These are phyloP conservation scores for Claviceps sp. DNA, from an alignment of 2,329 filamentous ascomycete genomes.

Conservation along the genomic window DNA sequence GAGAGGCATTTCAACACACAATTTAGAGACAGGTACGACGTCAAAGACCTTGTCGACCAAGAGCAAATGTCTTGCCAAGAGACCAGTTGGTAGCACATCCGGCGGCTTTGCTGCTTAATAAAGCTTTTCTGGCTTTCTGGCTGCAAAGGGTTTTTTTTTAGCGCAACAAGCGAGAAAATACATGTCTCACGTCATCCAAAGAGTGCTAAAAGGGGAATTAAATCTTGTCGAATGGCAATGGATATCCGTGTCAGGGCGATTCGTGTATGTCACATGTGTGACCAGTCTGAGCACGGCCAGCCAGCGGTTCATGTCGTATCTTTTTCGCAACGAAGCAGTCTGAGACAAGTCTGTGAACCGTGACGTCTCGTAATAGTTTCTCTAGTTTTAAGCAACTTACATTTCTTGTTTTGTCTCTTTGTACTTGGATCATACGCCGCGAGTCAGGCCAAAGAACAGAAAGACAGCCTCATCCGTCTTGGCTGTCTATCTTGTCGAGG, in stretches of 20 bases:
- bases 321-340: background rate
- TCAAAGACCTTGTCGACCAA: background rate
- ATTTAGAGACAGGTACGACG: background rate
- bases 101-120: background rate
- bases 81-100: background rate
- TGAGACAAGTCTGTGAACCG: background rate
- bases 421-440: background rate
- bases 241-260: background rate
- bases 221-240: background rate
- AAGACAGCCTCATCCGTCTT: background rate
- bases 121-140: background rate
- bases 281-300: background rate
- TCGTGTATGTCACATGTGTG: background rate
- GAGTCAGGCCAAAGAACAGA: background rate
- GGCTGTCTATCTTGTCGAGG: background rate
- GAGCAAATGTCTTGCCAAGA: background rate
- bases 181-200: constrained; percentile 3
- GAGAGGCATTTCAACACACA: background rate
- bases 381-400: background rate
- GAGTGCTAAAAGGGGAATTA: background rate
- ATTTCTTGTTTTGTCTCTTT: background rate
- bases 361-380: background rate
- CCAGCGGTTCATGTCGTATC: background rate
- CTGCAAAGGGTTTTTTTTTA: background rate
- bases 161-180: background rate